Percentiles rank a stretch among this genome's conserved stretches.
phyloP scores from a whole-genome alignment of 2,329 filamentous ascomycete species.

The Blastomyces percursus region DNA sequence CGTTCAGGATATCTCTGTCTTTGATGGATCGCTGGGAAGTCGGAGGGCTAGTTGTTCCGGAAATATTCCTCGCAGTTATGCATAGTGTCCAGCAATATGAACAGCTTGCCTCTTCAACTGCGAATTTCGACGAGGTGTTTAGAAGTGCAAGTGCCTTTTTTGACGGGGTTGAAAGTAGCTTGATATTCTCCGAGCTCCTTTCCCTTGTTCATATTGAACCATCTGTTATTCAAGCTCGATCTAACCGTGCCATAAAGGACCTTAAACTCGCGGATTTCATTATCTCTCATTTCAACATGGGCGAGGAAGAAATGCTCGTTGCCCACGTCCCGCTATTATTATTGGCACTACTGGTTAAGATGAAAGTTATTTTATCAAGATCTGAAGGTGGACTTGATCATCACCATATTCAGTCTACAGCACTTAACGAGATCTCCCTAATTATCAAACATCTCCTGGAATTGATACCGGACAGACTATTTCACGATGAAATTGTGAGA shows the following conservation, averaged over 20 bases:
- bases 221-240: slow-evolving; percentile 40
- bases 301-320: slow-evolving; percentile 90
- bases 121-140: slow-evolving; percentile 73
- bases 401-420: slow-evolving; percentile 7
- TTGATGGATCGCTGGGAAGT: slow-evolving; percentile 99
- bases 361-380: slow-evolving; percentile 28
- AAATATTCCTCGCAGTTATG: slow-evolving; percentile 78
- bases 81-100: slow-evolving; percentile 69
- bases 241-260: slow-evolving; percentile 47
- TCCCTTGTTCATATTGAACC: slow-evolving; percentile 47
- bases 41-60: slow-evolving; percentile 75
- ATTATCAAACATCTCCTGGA: slow-evolving; percentile 50
- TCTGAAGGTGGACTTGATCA: slow-evolving; percentile 12
- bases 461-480: slow-evolving; percentile 54
- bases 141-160: slow-evolving; percentile 94
- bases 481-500: slow-evolving; percentile 23
- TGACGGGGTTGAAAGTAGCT: slow-evolving; percentile 85
- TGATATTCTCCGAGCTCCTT: slow-evolving; percentile 80
- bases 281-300: slow-evolving; percentile 76
- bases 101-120: slow-evolving; percentile 49
- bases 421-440: slow-evolving; percentile 26
- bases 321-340: slow-evolving; percentile 69
- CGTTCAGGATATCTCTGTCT: slow-evolving; percentile 85
- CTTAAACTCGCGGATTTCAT: slow-evolving; percentile 72
- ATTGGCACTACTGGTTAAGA: slow-evolving; percentile 48